A percentile compares a stretch with the other conserved stretches of the same genome.
Conservation (phyloP, 2,329 filamentous ascomycete genomes). For the Penicillium paneum region DNA sequence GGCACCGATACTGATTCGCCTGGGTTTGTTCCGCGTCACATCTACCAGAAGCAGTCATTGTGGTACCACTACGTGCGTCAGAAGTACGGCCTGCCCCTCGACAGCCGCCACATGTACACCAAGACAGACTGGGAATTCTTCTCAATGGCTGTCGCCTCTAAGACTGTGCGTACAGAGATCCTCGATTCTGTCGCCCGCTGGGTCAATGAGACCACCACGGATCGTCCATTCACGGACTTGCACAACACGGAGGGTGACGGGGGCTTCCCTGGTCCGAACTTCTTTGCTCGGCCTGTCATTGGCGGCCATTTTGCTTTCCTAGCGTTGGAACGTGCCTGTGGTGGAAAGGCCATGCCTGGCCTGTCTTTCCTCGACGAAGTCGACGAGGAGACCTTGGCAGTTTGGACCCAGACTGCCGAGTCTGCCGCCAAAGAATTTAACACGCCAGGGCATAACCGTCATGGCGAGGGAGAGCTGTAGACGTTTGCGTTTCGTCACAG, state of each 20-base stretch:
- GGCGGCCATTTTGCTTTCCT: conserved; percentile 84
- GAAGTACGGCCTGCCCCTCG: conserved; percentile 76
- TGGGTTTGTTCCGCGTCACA: conserved; percentile 67
- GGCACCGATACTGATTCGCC: conserved; percentile 40
- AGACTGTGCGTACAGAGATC: conserved; percentile 66
- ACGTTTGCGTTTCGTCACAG: background rate
- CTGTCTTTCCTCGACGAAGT: conserved; percentile 49
- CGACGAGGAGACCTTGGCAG: conserved; percentile 20
- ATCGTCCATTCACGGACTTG: conserved; percentile 75
- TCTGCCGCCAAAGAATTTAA: conserved; percentile 23
- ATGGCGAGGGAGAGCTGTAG: conserved; percentile 27
- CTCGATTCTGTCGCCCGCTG: conserved; percentile 71
- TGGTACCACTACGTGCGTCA: conserved; percentile 80
- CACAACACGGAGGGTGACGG: conserved; percentile 77
- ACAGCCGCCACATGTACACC: conserved; percentile 77
- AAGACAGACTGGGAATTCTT: conserved; percentile 94
- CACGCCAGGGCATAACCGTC: conserved; percentile 11
- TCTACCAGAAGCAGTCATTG: conserved; percentile 75
- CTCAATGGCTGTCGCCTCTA: conserved; percentile 72
- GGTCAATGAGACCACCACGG: conserved; percentile 78
- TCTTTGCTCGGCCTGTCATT: conserved; percentile 79
- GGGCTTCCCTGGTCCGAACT: conserved; percentile 68
- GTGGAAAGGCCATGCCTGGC: conserved; percentile 61
- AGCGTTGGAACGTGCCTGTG: conserved; percentile 76
- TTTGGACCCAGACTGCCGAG: conserved; percentile 24